These are phyloP conservation scores for Wickerhamomyces chaumierensis DNA, from an alignment of 805 yeast species.

Conservation along the genomic window DNA sequence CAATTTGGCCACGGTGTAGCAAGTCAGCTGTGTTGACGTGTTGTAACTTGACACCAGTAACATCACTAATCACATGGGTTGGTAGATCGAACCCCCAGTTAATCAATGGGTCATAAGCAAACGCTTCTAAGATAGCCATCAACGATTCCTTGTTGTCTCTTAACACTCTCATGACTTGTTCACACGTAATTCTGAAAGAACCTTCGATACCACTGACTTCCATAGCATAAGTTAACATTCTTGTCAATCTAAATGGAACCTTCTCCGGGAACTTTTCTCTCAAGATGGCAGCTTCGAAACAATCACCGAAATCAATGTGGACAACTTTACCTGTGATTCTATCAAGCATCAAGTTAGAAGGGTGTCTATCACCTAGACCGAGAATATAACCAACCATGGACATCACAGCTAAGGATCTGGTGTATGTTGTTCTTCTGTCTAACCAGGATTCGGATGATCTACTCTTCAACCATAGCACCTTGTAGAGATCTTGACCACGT, in stretches of 20 bases:
- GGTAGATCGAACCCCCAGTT: conserved; percentile 98
- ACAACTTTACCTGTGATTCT: conserved; percentile 90
- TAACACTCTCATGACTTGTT: conserved; percentile 90
- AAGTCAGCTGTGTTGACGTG: conserved; percentile 61
- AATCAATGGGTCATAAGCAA: conserved; percentile 95
- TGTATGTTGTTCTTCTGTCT: conserved; percentile 91
- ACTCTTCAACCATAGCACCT: conserved; percentile 92
- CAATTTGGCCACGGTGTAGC: conserved; percentile 61
- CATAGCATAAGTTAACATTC: conserved; percentile 98
- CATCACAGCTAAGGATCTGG: conserved; percentile 95
- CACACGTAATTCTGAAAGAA: conserved; percentile 90
- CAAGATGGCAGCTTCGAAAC: conserved; percentile 95
- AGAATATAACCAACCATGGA: conserved; percentile 97
- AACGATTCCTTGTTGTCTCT: conserved; percentile 91
- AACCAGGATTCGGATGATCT: conserved; percentile 96
- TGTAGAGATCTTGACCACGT: conserved; percentile 89
- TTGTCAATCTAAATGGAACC: conserved; percentile 91
- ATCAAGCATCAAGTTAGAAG: conserved; percentile 92
- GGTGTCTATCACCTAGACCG: conserved; percentile 97
- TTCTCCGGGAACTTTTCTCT: conserved; percentile 97
- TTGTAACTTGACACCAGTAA: conserved; percentile 59
- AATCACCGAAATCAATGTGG: conserved; percentile 97
- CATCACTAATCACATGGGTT: conserved; percentile 61
- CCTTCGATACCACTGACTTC: conserved; percentile 99
- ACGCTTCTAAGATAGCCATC: conserved; percentile 96